Conservation (phyloP, 1,284 basidiomycete species). For the Cerioporus squamosus region DNA sequence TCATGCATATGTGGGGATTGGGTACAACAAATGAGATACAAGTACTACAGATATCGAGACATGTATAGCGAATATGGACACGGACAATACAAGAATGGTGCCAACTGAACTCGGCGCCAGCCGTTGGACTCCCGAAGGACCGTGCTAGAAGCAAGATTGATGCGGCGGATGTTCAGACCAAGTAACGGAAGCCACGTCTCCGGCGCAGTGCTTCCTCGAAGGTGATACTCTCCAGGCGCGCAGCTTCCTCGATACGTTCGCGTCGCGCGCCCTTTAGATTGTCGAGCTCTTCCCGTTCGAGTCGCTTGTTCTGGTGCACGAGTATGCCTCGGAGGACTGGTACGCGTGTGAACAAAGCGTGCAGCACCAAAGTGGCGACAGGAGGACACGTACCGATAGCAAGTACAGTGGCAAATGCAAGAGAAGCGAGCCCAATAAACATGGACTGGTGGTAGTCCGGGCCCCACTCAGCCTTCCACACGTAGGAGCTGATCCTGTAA, state of each 20-base stretch:
- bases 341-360: constrained; percentile 13
- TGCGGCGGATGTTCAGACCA: constrained; percentile 31
- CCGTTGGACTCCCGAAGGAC: no score
- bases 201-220: constrained; percentile 42
- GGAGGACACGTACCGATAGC: constrained; percentile 30
- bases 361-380: neutral
- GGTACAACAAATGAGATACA: no score
- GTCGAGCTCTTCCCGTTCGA: constrained; percentile 40
- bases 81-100: no score
- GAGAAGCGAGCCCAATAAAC: constrained; percentile 39
- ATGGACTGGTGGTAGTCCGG: constrained; percentile 44
- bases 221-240: constrained; percentile 41
- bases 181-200: constrained; percentile 46
- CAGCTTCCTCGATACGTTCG: constrained; percentile 42
- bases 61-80: no score
- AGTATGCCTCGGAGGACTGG: constrained; percentile 41
- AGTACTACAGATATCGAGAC: no score
- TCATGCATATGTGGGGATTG: no score
- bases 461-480: constrained; percentile 43
- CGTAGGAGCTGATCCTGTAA: constrained; percentile 41
- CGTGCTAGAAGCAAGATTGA: no score
- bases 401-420: constrained; percentile 33
- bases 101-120: no score
- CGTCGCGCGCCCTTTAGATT: constrained; percentile 36
- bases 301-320: constrained; percentile 38